A percentile compares a stretch with the other conserved stretches of the same genome.
Evolutionary conservation across 495 filamentous ascomycete species (phyloP).

Genomic region (Xylaria intraflava): DNA sequence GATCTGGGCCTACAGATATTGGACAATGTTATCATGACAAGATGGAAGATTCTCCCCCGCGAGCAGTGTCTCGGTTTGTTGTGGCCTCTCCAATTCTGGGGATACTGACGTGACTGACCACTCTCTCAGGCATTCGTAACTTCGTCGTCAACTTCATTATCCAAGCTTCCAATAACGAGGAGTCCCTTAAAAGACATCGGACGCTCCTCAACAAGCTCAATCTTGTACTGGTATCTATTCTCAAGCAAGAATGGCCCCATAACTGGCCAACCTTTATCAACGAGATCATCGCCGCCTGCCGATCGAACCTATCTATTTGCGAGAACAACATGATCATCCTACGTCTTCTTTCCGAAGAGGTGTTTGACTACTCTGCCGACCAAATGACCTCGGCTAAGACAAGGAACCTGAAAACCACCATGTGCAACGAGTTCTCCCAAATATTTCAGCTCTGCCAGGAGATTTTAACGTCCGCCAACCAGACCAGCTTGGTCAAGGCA

Average conservation of each 20-base stretch:
- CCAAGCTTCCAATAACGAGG: conserved; percentile 80
- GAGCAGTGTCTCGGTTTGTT: conserved; percentile 84
- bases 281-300: conserved; percentile 94
- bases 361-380: conserved; percentile 97
- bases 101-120: conserved; percentile 13
- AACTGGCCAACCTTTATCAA: conserved; percentile 99
- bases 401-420: conserved; percentile 90
- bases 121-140: conserved; percentile 77
- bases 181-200: conserved; percentile 70
- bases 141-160: conserved; percentile 98
- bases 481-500: conserved; percentile 83
- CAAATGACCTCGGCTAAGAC: conserved; percentile 97
- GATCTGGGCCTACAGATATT: conserved; percentile 93
- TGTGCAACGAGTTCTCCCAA: conserved; percentile 95
- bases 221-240: conserved; percentile 88
- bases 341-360: conserved; percentile 90
- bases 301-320: conserved; percentile 89
- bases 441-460: conserved; percentile 97
- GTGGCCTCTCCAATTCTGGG: conserved; percentile 2
- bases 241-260: conserved; percentile 99
- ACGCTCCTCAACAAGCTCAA: conserved; percentile 96
- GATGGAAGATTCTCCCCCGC: conserved; percentile 94
- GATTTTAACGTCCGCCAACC: conserved; percentile 79
- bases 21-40: conserved; percentile 96
- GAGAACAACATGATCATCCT: conserved; percentile 99